Base-by-base conservation (phyloP, 352 stramenopile genomes). In the Hyaloperonospora brassicae region DNA sequence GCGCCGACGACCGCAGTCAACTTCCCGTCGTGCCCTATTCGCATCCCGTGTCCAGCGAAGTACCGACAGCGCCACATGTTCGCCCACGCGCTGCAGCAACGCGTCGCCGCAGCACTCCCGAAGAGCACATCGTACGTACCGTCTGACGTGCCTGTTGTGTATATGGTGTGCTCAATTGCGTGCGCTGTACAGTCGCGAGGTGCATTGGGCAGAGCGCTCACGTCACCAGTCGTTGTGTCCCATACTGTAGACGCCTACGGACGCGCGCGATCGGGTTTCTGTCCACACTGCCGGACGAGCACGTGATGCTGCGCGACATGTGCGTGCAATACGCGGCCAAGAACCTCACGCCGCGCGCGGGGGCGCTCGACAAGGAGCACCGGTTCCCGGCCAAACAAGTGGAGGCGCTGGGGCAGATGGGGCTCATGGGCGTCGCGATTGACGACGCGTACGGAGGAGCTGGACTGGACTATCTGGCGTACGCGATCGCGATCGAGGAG, bases 401-500 rank as follows among this genome's bases (percentile, higher is more conserved):
- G 12, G 84, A 87, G 62, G 73, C 89, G 62, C 59, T 97, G 55
- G 86, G 86, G 14, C 93, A 98, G 56, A 93, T 98, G 61, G 95
- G 95, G 2, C 67, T 98, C 21, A 97, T 98, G 92, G 95, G 95
- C 24, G 90, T 98, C 38, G 93, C 93, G 44, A 82, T 97, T 22
- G 59, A 77, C 34, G 76, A 89, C 25, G 64, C 97, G 34, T 89
- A 95, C 57, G 89, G 89, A 38, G 95, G 95, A 22, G 86, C 85
- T 5, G 95, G 88, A 9, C 79, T 98, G 43, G 95, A 98, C 72
- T 96, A 97, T 58, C 61, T 98, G 24, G 89, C 89, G 7, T 98
- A 98, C 68, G 89, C 95, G 21, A 98, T 98, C 70, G 95, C 95
- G 13, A 97, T 98, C 84, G 95, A 98, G 64, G 95, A 98, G 74